Conservation (phyloP, 2,329 filamentous ascomycete species). For the Cytospora paraplurivora region DNA sequence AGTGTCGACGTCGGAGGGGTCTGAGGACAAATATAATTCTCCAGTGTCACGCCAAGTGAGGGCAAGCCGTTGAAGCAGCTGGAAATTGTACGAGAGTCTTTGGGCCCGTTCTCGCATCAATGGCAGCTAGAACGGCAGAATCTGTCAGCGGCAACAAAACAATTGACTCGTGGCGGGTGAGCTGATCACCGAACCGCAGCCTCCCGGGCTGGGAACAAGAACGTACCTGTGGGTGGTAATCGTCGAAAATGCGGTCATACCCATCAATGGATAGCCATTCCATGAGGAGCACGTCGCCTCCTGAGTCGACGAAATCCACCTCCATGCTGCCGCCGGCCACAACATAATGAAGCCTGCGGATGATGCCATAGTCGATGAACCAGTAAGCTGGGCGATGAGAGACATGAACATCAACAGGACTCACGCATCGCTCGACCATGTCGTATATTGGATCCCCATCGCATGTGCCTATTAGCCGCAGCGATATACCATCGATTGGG, state of each 20-base stretch:
- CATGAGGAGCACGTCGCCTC: neutral
- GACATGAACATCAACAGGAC: too few species aligned
- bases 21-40: too few species aligned
- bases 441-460: neutral
- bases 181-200: neutral
- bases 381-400: neutral
- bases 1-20: neutral
- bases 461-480: neutral
- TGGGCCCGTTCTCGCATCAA: neutral
- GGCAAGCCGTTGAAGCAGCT: neutral
- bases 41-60: neutral
- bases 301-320: neutral
- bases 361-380: neutral
- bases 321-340: too few species aligned
- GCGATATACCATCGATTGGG: neutral
- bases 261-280: neutral
- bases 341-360: neutral
- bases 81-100: neutral
- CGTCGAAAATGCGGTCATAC: neutral
- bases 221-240: neutral
- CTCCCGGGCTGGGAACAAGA: neutral
- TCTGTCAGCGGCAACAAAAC: neutral
- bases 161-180: neutral
- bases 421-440: neutral
- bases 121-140: neutral